Base-by-base conservation (phyloP, 2,329 filamentous ascomycete genomes). In the Colletotrichum sp. region DNA sequence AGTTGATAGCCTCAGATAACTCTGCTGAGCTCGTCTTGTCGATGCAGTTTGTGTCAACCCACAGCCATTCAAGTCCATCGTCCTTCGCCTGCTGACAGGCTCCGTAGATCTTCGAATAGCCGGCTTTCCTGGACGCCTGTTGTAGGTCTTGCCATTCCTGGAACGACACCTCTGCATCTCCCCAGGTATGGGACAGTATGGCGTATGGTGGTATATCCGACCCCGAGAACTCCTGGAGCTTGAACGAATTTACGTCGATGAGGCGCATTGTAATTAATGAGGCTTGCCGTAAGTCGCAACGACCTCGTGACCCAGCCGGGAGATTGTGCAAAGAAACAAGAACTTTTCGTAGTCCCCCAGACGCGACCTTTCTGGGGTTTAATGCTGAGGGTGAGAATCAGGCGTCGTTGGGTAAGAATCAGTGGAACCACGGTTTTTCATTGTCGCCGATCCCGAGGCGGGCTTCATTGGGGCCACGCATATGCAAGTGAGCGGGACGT, bases 131-230 rank as follows among this genome's bases (percentile, higher is more conserved):
- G 8, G 52, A 19, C 5, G 28, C 52, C 27, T 27, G 5, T 8
- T 61, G 15, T 19, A 39, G 30, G 8, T 70, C 22, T 4, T 60
- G 22, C 67, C 67, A 63, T 32, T 74, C 76, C n/a, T 79, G 77
- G 64, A 78, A 79, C 8, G 78, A 79, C 39, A 82, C 80, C 63
- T 83, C 82, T 19, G 81, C 81, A 3, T 74, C 44, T 19, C 74
- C 79, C 79, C 81, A 82, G 15, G 81, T 81, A 66, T 83, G 82
- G 12, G 82, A 83, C 16, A 83, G 72, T 44, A 83, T 82, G 61
- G 81, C 81, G 71, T 83, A 83, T 48, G 77, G 74, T 4, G 82
- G 81, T 15, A 79, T 78, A 2, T 22, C 6, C 1, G 32, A 9
- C 13, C 67, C 67, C 4, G 16, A 30, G 9, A 70, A 70, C 57